phyloP scores from a whole-genome alignment of 1,284 basidiomycete species.

The Boletus sp. region DNA sequence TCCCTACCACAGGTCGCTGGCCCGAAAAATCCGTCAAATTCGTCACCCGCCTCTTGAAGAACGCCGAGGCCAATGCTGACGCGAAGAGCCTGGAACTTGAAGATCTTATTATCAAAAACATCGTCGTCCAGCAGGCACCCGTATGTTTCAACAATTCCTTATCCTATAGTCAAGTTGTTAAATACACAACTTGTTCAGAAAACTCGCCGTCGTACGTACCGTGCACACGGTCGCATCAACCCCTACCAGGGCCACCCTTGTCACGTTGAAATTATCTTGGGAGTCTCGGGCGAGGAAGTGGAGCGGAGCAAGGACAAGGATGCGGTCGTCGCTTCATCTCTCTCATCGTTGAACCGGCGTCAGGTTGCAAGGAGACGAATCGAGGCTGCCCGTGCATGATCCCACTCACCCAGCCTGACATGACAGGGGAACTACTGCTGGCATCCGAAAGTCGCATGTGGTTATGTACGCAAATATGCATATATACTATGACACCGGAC shows the following conservation, averaged over 20 bases:
- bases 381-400: slow-evolving; percentile 62
- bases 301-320: slow-evolving; percentile 88
- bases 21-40: slow-evolving; percentile 99
- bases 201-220: slow-evolving; percentile 99
- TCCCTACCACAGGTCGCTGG: slow-evolving; percentile 85
- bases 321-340: slow-evolving; percentile 44
- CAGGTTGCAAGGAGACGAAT: slow-evolving; percentile 82
- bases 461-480: slow-evolving; percentile 36
- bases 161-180: not conserved
- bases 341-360: slow-evolving; percentile 73
- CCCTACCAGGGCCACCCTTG: slow-evolving; percentile 90
- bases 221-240: slow-evolving; percentile 95
- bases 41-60: slow-evolving; percentile 94
- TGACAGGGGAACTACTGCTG: slow-evolving; percentile 1
- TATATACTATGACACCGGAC: slow-evolving; percentile 27
- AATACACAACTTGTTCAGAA: slow-evolving; percentile 54
- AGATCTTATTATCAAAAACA: slow-evolving; percentile 94
- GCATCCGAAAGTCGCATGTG: slow-evolving; percentile 14
- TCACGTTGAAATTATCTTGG: slow-evolving; percentile 95
- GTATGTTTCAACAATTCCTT: slow-evolving; percentile 45
- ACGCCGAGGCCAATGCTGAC: slow-evolving; percentile 99
- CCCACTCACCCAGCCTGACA: slow-evolving; percentile 2
- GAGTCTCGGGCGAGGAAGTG: slow-evolving; percentile 76
- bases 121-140: slow-evolving; percentile 98
- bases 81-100: slow-evolving; percentile 95